Evolutionary conservation across 208 protist genomes (phyloP).

Genomic region (Vickermania spadyakhi): DNA sequence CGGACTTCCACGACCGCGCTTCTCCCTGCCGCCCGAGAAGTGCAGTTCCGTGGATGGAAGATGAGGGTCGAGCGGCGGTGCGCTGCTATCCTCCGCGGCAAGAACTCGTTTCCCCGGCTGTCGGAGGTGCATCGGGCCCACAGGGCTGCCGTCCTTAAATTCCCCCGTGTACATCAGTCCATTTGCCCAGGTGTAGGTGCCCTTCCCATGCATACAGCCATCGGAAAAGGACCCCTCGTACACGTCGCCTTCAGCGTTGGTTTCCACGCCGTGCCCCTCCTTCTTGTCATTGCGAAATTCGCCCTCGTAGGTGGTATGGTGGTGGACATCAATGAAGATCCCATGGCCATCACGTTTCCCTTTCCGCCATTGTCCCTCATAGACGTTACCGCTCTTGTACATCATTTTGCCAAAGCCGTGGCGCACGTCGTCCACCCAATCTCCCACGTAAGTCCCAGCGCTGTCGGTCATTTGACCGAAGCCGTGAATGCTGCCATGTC

Average conservation of each 20-base stretch:
- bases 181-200: slow-evolving; percentile 75
- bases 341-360: slow-evolving; percentile 81
- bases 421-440: slow-evolving; percentile 81
- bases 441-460: slow-evolving; percentile 66
- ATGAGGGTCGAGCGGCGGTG: neutral
- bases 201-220: slow-evolving; percentile 65
- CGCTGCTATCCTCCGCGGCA: neutral
- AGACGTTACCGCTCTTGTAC: slow-evolving; percentile 63
- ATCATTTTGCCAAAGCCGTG: slow-evolving; percentile 72
- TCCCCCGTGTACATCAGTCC: slow-evolving; percentile 71
- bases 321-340: slow-evolving; percentile 40
- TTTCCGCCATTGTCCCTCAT: slow-evolving; percentile 82
- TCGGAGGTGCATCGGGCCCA: neutral
- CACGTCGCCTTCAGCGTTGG: slow-evolving; percentile 58
- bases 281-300: slow-evolving; percentile 70
- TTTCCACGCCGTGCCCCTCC: slow-evolving; percentile 64
- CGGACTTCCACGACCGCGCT: no score
- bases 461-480: slow-evolving; percentile 71
- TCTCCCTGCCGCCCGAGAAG: neutral
- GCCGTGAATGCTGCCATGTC: slow-evolving; percentile 52
- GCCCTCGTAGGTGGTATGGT: slow-evolving; percentile 49
- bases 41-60: neutral
- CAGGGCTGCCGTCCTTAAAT: slow-evolving; percentile 53
- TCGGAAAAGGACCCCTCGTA: slow-evolving; percentile 77
- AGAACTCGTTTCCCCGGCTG: neutral